These are phyloP conservation scores for Epichloe coenophiala DNA, from an alignment of 2,329 filamentous ascomycete species.

Conservation along the genomic window DNA sequence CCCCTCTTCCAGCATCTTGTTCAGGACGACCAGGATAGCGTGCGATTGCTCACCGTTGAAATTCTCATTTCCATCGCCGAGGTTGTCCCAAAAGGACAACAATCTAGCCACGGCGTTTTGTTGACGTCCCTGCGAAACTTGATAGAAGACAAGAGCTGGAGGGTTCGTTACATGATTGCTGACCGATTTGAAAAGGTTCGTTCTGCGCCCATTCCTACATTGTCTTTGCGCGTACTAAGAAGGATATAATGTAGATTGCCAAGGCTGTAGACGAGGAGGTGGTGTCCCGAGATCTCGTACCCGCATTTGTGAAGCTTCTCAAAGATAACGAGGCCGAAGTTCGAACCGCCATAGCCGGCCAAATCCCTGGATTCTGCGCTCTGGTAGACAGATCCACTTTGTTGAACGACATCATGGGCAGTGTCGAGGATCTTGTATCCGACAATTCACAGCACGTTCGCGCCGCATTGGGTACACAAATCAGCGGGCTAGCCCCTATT, in stretches of 20 bases:
- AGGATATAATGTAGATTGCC: slow-evolving; percentile 54
- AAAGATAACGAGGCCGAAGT: slow-evolving; percentile 98
- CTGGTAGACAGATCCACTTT: slow-evolving; percentile 79
- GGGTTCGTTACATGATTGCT: slow-evolving; percentile 97
- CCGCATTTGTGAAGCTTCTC: slow-evolving; percentile 90
- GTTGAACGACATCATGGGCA: slow-evolving; percentile 91
- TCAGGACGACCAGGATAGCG: slow-evolving; percentile 93
- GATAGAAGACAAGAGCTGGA: slow-evolving; percentile 99
- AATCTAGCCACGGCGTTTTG: slow-evolving; percentile 87
- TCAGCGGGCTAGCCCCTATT: slow-evolving; percentile 91
- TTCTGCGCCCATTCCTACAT: slow-evolving; percentile 3
- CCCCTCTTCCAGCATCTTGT: slow-evolving; percentile 95
- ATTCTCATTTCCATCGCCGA: slow-evolving; percentile 94
- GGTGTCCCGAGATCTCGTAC: slow-evolving; percentile 82
- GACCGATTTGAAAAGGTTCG: slow-evolving; percentile 91
- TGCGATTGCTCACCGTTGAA: slow-evolving; percentile 88
- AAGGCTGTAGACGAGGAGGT: slow-evolving; percentile 98
- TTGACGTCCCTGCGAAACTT: slow-evolving; percentile 80
- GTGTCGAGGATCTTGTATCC: slow-evolving; percentile 88
- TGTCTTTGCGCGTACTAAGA: background rate
- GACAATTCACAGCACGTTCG: slow-evolving; percentile 95
- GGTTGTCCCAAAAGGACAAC: slow-evolving; percentile 94
- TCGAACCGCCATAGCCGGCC: slow-evolving; percentile 87
- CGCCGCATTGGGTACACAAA: slow-evolving; percentile 87
- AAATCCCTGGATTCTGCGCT: slow-evolving; percentile 93